Evolutionary conservation across 225 moss, liverwort and hornwort genomes (phyloP).

Genomic region (Asterella californica): DNA sequence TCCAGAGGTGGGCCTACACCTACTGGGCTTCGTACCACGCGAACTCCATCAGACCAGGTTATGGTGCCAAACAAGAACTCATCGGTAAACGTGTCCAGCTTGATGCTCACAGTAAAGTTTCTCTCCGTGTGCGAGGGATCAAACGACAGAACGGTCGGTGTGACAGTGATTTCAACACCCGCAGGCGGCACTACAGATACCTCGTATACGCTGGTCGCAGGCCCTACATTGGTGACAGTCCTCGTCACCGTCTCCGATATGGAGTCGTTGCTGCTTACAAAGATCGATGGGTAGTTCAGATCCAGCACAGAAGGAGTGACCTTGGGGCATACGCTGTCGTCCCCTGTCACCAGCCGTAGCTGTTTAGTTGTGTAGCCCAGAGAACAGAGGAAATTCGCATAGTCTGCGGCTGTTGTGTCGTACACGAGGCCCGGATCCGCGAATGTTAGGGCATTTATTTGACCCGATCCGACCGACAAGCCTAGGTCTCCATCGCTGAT

Average conservation of each 20-base stretch:
- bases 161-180: conserved; percentile 33
- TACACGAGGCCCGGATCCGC: conserved; percentile 59
- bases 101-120: conserved; percentile 42
- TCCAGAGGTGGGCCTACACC: conserved; percentile 32
- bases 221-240: conserved; percentile 64
- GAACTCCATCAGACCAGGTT: conserved; percentile 57
- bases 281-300: conserved; percentile 67
- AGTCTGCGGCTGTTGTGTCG: conserved; percentile 40
- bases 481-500: conserved; percentile 20
- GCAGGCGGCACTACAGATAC: conserved; percentile 32
- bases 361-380: conserved; percentile 36
- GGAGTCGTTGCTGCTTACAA: conserved; percentile 23
- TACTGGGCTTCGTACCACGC: conserved; percentile 49
- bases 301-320: conserved; percentile 35
- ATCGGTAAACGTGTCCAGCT: not conserved
- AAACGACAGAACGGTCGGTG: conserved; percentile 37
- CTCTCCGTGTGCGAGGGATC: conserved; percentile 22
- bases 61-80: conserved; percentile 46
- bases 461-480: conserved; percentile 45
- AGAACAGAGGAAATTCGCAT: conserved; percentile 49
- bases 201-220: conserved; percentile 27
- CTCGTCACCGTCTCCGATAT: conserved; percentile 25
- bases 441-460: conserved; percentile 49
- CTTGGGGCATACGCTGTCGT: conserved; percentile 35
- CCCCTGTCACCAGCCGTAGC: conserved; percentile 31